Base-by-base conservation (phyloP, 495 filamentous ascomycete species). In the Trichocladium antarcticum region DNA sequence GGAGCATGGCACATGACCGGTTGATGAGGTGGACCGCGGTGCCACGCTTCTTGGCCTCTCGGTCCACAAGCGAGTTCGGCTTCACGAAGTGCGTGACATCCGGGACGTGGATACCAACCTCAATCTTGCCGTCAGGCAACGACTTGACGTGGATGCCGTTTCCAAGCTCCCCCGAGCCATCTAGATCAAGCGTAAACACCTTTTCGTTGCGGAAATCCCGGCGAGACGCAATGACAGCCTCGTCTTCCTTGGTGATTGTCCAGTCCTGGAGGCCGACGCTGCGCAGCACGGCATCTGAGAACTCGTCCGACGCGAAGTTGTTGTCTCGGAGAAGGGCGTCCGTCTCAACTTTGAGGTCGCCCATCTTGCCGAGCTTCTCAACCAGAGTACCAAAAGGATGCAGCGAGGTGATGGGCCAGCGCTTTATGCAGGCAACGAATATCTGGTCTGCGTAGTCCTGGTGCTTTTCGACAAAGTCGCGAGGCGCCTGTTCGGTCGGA, bases 401-500 rank as follows among this genome's bases (percentile, higher is more conserved):
- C 29, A 98, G 80, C 9, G 93, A 97, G n/a, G 92, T 98, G 63
- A 98, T 98, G 22, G 92, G 92, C 92, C 92, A 98, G 53, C 92
- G 79, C 73, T 98, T 98, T 69, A 98, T 98, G 69, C 90, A 96
- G 20, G 92, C 92, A 52, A 98, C 93, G 49, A 97, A 97, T 56
- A 97, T 98, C 55, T 89, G 83, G 65, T 93, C 95, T 39, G 89
- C 85, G 63, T 96, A 98, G 6, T 94, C 85, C 64, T 96, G 88
- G 63, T 98, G 92, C 65, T 90, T 94, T 74, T 98, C 92, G 36
- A 98, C 92, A 55, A 98, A 98, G 71, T 97, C 92, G 15, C 88
- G 83, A 3, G 92, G 92, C 9, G 92, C 92, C 65, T 98, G 92
- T 66, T 98, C 92, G 6, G 92, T 98, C 9, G 92, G 92, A 52